Percentiles rank a stretch among this genome's conserved stretches.
Evolutionary conservation across 768 basidiomycete genomes (phyloP).

Genomic region (Antrodiella citrinella): DNA sequence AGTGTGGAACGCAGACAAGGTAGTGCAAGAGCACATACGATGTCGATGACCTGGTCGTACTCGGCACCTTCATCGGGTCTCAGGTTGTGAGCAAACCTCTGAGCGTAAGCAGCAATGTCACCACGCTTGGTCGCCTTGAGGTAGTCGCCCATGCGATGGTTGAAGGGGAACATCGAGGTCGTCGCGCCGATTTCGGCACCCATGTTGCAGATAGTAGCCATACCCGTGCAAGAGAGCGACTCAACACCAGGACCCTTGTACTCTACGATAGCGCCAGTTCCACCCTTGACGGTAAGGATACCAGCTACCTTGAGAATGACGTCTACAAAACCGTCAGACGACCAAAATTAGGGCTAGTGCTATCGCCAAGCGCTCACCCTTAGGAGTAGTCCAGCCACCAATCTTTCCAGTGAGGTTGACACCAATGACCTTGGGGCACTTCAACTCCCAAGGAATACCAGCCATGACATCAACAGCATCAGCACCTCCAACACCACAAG

Average conservation of each 20-base stretch:
- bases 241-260: slow-evolving; percentile 94
- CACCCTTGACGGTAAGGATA: slow-evolving; percentile 98
- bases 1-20: slow-evolving; percentile 1
- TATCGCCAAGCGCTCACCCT: slow-evolving; percentile 45
- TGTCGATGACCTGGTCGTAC: slow-evolving; percentile 91
- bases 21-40: slow-evolving; percentile 41
- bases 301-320: slow-evolving; percentile 99
- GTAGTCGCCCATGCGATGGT: slow-evolving; percentile 88
- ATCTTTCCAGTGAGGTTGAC: slow-evolving; percentile 95
- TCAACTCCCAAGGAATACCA: slow-evolving; percentile 95
- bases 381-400: slow-evolving; percentile 94
- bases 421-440: slow-evolving; percentile 99
- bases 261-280: slow-evolving; percentile 97
- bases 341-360: slow-evolving; percentile 6
- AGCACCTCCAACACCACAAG: slow-evolving; percentile 98
- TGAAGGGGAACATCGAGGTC: slow-evolving; percentile 98
- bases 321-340: slow-evolving; percentile 37
- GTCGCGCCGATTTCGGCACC: slow-evolving; percentile 99
- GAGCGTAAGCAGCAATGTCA: slow-evolving; percentile 83
- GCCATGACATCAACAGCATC: slow-evolving; percentile 99
- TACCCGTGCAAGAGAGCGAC: slow-evolving; percentile 94
- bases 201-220: slow-evolving; percentile 99
- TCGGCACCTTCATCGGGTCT: slow-evolving; percentile 81
- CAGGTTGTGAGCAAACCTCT: slow-evolving; percentile 85
- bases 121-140: slow-evolving; percentile 90